phyloP scores from a whole-genome alignment of 306 rosid species.

The Cicer pinnatifidum region DNA sequence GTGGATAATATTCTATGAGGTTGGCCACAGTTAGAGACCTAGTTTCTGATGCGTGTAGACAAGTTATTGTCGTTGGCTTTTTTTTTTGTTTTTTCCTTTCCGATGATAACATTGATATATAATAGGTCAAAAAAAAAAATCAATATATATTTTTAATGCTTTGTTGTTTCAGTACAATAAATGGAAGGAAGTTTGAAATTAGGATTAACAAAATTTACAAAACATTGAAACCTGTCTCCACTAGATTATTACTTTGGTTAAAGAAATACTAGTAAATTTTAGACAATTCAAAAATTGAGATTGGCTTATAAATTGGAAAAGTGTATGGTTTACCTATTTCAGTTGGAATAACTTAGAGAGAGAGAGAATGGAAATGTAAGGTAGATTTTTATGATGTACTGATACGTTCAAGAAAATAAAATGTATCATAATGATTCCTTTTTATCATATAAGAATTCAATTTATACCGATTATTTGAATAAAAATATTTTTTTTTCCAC shows the following conservation, averaged over 20 bases:
- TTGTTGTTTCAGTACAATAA: too few relatives aligned
- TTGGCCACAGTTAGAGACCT: neutral
- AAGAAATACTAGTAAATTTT: neutral
- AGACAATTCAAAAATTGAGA: neutral
- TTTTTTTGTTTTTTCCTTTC: too few relatives aligned
- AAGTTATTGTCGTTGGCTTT: neutral
- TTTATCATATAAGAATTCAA: neutral
- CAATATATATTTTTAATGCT: too few relatives aligned
- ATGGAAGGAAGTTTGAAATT: too few relatives aligned
- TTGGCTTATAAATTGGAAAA: neutral
- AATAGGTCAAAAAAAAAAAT: too few relatives aligned
- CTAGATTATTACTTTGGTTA: neutral
- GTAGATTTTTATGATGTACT: neutral
- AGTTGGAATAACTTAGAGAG: conserved; percentile 14
- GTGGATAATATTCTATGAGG: neutral
- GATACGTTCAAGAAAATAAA: neutral
- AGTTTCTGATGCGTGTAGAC: neutral
- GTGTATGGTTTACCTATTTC: neutral
- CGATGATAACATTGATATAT: too few relatives aligned
- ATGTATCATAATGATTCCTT: neutral
- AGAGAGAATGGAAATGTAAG: neutral
- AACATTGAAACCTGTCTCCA: too few relatives aligned
- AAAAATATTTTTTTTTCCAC: too few relatives aligned
- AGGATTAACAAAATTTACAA: too few relatives aligned
- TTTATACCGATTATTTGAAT: too few relatives aligned